Evolutionary conservation across 2,329 filamentous ascomycete species (phyloP), one percentile per base, ranked within the genome.

Genomic region (Triangularia verruculosa): DNA sequence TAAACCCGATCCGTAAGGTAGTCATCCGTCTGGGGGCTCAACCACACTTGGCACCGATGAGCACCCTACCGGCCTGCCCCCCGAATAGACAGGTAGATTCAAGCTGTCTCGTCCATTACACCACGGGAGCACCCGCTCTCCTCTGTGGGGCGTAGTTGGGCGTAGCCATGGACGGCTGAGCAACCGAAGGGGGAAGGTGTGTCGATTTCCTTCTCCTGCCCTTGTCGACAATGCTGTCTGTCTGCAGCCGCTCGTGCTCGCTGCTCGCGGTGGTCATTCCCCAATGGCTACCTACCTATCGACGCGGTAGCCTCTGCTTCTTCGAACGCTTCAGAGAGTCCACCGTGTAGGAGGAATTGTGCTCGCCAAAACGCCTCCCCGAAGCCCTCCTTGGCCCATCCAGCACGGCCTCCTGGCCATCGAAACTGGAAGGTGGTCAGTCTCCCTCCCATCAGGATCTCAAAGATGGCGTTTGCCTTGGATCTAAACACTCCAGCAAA

Each of bases 171-270:
- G 15, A 60, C 65, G 67, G 66, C 39, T 61, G 17, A 65, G 34
- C 27, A 27, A n/a, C 68, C 67, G 43, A 69, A 69, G 61, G 52
- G 53, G 68, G 69, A 69, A 70, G 69, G 69, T 70, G 68, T 66
- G 25, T 65, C 24, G 34, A 39, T 53, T n/a, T 55, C 53, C 55
- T 20, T 57, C n/a, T 66, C 57, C 63, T 67, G 66, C 64, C 63
- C 43, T 66, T 51, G 43, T 57, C 47, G 32, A 59, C 57, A 60
- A 30, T 8, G 57, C 12, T 61, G 47, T 56, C 53, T 60, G 43
- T 57, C 7, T 17, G 15, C 54, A 55, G 30, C 47, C 15, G 22
- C 56, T 43, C n/a, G 55, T 12, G 22, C 56, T 43, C n/a, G 55
- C 32, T 24, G 30, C 32, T 54, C 39, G 53, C 12, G 43, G n/a